These are phyloP conservation scores for Lizanozyma gosingica DNA, from an alignment of 1,139 yeast species.

Conservation along the genomic window DNA sequence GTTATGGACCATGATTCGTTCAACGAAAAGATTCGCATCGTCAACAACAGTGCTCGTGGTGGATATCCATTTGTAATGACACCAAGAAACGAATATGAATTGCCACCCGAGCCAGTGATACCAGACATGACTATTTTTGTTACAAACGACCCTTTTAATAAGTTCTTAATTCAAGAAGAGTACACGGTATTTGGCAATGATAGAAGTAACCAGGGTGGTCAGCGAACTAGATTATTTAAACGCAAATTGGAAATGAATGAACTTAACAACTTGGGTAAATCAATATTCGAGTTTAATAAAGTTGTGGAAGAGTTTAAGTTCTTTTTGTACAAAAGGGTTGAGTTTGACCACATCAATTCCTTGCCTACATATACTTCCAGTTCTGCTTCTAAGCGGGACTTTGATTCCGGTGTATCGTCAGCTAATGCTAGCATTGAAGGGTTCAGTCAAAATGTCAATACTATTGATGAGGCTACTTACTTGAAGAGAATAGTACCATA, in stretches of 20 bases:
- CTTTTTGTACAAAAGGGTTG: slow-evolving; percentile 35
- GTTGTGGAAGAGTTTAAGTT: slow-evolving; percentile 51
- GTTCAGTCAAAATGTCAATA: slow-evolving; percentile 7
- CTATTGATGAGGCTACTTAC: slow-evolving; percentile 14
- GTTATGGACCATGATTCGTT: slow-evolving; percentile 35
- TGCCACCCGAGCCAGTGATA: slow-evolving; percentile 20
- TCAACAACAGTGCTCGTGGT: slow-evolving; percentile 6
- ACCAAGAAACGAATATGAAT: slow-evolving; percentile 4
- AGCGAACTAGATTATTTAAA: slow-evolving; percentile 9
- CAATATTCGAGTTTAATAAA: slow-evolving; percentile 58
- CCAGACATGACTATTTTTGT: slow-evolving; percentile 30
- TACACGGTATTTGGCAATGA: slow-evolving; percentile 7
- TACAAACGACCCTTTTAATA: slow-evolving; percentile 21
- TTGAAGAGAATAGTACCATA: slow-evolving; percentile 33
- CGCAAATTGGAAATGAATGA: slow-evolving; percentile 3
- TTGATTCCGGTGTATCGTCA: not conserved
- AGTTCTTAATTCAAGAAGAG: slow-evolving; percentile 25
- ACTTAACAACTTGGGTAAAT: slow-evolving; percentile 40
- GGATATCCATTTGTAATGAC: slow-evolving; percentile 7
- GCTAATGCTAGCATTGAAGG: slow-evolving; percentile 3
- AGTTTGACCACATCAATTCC: slow-evolving; percentile 23
- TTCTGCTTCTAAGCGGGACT: not conserved
- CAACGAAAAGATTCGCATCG: slow-evolving; percentile 22
- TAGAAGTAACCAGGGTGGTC: slow-evolving; percentile 2
- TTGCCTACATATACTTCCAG: not conserved